Base-by-base conservation (phyloP, 345 rosid species). In the Arabis alpina region DNA sequence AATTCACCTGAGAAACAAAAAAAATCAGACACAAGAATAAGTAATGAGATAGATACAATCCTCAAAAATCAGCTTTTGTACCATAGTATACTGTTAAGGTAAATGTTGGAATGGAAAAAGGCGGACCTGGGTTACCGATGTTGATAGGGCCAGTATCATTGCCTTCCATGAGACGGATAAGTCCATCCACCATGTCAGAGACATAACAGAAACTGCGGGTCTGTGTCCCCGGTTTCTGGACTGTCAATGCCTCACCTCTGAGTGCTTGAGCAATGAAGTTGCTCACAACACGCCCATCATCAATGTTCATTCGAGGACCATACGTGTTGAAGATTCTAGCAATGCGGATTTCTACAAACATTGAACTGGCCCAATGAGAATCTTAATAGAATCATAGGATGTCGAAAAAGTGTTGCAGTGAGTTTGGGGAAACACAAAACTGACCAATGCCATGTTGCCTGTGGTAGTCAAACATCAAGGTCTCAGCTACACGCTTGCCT, bases 131-230 rank as follows among this genome's bases (percentile, higher is more conserved):
- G 73, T 93, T 93, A 66, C 98, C 98, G 8, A 93, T 79, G 81
- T 93, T 93, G 86, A 93, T 86, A 23, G 98, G 98, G 7, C 98
- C 96, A 30, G 97, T 93, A 79, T 93, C 75, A 14, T 84, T 85
- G 50, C 98, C 96, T 73, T 83, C 96, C 98, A 93, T 91, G 74
- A 93, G 94, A 58, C 94, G 88, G 71, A 93, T 82, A 54, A 93
- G 98, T 34, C 97, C 98, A 61, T 91, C 97, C 58, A 93, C 98
- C 97, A 93, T 86, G 84, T 93, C 98, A n/a, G 97, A 88, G n/a
- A 93, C 97, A 53, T 84, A 93, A 61, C 98, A 93, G 84, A 93
- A 93, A 75, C 98, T 93, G 49, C 98, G 94, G 23, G 98, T 93
- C 72, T 93, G 98, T 15, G 95, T 87, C 73, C 98, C 98, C 5